phyloP scores from a whole-genome alignment of 495 filamentous ascomycete genomes.

The Annulohypoxylon moriforme region DNA sequence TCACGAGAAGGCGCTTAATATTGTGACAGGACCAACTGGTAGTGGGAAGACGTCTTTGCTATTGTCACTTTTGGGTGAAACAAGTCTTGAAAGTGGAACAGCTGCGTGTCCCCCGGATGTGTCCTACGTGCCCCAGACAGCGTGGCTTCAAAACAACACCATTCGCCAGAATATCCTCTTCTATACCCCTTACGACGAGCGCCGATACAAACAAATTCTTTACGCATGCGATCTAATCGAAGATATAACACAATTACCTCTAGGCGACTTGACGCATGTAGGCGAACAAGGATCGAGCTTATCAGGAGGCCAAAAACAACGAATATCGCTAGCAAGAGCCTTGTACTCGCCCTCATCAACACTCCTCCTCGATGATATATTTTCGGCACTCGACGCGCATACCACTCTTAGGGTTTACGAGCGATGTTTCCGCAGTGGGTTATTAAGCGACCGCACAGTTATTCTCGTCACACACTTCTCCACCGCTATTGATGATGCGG shows the following conservation, averaged over 20 bases:
- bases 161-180: constrained; percentile 88
- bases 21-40: constrained; percentile 81
- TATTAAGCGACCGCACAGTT: constrained; percentile 81
- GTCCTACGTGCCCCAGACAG: constrained; percentile 89
- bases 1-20: constrained; percentile 73
- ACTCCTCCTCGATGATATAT: constrained; percentile 82
- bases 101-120: constrained; percentile 74
- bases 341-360: constrained; percentile 81
- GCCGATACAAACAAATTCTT: constrained; percentile 78
- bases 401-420: constrained; percentile 90
- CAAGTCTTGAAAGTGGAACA: constrained; percentile 75
- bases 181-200: constrained; percentile 73
- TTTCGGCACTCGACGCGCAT: constrained; percentile 87
- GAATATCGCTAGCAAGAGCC: constrained; percentile 84
- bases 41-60: constrained; percentile 84
- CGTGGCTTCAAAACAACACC: constrained; percentile 85
- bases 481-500: constrained; percentile 75
- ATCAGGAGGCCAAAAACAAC: constrained; percentile 87
- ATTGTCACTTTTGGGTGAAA: constrained; percentile 88
- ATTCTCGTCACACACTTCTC: constrained; percentile 86
- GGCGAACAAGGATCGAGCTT: constrained; percentile 88
- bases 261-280: constrained; percentile 81
- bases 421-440: constrained; percentile 76
- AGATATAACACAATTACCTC: constrained; percentile 80
- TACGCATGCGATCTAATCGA: constrained; percentile 82